These are phyloP conservation scores for Epicoccum nigrum DNA, from an alignment of 2,329 filamentous ascomycete species.

Conservation along the genomic window DNA sequence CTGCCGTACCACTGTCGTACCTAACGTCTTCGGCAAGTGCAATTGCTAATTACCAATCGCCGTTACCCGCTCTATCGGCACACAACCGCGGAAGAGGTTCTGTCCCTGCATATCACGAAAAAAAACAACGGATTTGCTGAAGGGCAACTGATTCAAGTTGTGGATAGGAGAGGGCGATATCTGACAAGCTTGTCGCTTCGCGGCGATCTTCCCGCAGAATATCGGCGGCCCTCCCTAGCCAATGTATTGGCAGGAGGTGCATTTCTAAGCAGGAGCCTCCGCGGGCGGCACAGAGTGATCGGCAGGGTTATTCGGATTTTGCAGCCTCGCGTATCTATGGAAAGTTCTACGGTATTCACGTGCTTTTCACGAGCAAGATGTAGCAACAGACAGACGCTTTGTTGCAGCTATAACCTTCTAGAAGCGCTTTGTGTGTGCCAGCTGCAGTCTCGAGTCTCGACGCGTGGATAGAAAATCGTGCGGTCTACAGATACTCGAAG, in stretches of 20 bases:
- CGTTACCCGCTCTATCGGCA: conserved; percentile 1
- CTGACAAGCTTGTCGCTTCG: conserved; percentile 16
- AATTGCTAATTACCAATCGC: conserved; percentile 16
- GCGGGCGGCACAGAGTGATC: not conserved
- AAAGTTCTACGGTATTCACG: no score
- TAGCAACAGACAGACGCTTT: no score
- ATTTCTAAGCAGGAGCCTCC: conserved; percentile 16
- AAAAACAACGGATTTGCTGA: conserved; percentile 6
- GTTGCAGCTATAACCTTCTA: no score
- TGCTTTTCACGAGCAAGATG: no score
- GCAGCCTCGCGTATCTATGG: not conserved
- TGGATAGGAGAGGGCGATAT: conserved; percentile 5
- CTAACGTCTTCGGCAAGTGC: not conserved
- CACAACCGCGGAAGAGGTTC: not conserved
- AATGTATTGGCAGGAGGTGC: not conserved
- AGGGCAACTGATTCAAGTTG: conserved; percentile 10
- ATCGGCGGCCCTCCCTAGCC: not conserved
- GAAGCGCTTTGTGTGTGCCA: no score
- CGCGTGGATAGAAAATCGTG: no score
- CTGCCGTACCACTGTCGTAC: not conserved
- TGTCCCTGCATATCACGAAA: conserved; percentile 13
- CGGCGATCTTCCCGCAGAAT: conserved; percentile 14
- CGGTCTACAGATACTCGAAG: no score
- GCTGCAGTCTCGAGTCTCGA: no score
- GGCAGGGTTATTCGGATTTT: not conserved